Percentiles rank a stretch among this genome's conserved stretches.
Evolutionary conservation across 2,329 filamentous ascomycete species (phyloP).

Genomic region (Exophiala sp.): DNA sequence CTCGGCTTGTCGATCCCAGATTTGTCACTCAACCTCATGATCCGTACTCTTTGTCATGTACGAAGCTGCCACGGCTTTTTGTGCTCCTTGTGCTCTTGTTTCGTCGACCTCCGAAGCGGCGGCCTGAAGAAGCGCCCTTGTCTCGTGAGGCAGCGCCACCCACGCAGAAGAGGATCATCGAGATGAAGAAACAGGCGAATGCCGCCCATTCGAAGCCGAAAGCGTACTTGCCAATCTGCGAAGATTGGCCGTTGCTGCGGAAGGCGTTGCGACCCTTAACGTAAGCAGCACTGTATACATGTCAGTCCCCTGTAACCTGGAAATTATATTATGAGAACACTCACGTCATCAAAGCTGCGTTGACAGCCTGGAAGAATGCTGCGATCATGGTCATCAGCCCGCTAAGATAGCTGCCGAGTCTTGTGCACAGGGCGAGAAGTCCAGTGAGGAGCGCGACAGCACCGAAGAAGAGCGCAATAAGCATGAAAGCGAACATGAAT

Average conservation of each 20-base stretch:
- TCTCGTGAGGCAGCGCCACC: slow-evolving; percentile 32
- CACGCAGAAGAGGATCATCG: slow-evolving; percentile 57
- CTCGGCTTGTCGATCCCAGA: not conserved
- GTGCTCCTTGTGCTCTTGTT: slow-evolving; percentile 26
- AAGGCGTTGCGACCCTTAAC: slow-evolving; percentile 58
- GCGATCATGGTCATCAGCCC: slow-evolving; percentile 52
- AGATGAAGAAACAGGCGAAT: slow-evolving; percentile 52
- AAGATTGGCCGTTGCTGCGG: slow-evolving; percentile 45
- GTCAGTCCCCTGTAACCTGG: slow-evolving; percentile 6
- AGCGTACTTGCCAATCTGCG: slow-evolving; percentile 55
- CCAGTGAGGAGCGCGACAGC: slow-evolving; percentile 46
- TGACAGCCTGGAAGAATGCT: slow-evolving; percentile 57
- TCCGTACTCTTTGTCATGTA: slow-evolving; percentile 30
- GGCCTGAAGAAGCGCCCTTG: slow-evolving; percentile 5
- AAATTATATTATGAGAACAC: slow-evolving; percentile 32
- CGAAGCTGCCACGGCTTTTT: slow-evolving; percentile 30
- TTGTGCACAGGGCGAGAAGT: slow-evolving; percentile 49
- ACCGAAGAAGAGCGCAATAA: slow-evolving; percentile 78
- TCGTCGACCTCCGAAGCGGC: slow-evolving; percentile 16
- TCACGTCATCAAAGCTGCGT: slow-evolving; percentile 61
- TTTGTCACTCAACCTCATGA: slow-evolving; percentile 1
- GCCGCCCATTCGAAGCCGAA: slow-evolving; percentile 63
- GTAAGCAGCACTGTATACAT: slow-evolving; percentile 52
- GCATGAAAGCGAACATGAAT: slow-evolving; percentile 88
- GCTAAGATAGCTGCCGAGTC: slow-evolving; percentile 51